These are phyloP conservation scores for Zangia roseola DNA, from an alignment of 768 basidiomycete species.

Conservation along the genomic window DNA sequence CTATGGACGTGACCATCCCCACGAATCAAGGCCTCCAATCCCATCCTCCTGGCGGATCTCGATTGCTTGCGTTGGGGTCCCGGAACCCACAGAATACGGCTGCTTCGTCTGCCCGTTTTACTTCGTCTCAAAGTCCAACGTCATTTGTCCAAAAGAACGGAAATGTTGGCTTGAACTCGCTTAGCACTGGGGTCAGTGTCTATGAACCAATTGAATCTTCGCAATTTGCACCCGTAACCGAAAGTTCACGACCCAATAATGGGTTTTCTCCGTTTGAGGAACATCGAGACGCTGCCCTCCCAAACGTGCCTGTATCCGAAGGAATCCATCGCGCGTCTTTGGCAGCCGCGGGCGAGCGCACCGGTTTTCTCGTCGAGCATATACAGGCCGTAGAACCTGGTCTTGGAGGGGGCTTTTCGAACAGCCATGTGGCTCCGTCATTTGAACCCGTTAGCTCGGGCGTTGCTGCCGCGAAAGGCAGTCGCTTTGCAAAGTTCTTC, in stretches of 20 bases:
- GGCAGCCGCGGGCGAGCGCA: slow-evolving; percentile 20
- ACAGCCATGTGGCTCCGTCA: slow-evolving; percentile 12
- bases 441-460: slow-evolving; percentile 39
- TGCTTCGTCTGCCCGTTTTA: slow-evolving; percentile 15
- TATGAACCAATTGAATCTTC: slow-evolving; percentile 17
- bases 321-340: slow-evolving; percentile 18
- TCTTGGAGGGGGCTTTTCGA: slow-evolving; percentile 16
- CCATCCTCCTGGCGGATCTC: slow-evolving; percentile 41
- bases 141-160: slow-evolving; percentile 27
- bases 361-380: slow-evolving; percentile 24
- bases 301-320: slow-evolving; percentile 19
- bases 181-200: slow-evolving; percentile 7
- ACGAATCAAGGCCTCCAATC: slow-evolving; percentile 34
- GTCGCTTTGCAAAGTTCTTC: slow-evolving; percentile 86
- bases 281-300: slow-evolving; percentile 16
- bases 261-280: slow-evolving; percentile 63
- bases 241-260: slow-evolving; percentile 16
- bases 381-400: slow-evolving; percentile 12
- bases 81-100: slow-evolving; percentile 23
- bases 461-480: slow-evolving; percentile 62
- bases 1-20: slow-evolving; percentile 44
- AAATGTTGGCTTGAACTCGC: slow-evolving; percentile 6
- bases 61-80: slow-evolving; percentile 41
- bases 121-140: slow-evolving; percentile 23
- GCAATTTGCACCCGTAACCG: slow-evolving; percentile 9